These are phyloP conservation scores for Leishmania aethiopica DNA, from an alignment of 208 protist genomes.

Conservation along the genomic window DNA sequence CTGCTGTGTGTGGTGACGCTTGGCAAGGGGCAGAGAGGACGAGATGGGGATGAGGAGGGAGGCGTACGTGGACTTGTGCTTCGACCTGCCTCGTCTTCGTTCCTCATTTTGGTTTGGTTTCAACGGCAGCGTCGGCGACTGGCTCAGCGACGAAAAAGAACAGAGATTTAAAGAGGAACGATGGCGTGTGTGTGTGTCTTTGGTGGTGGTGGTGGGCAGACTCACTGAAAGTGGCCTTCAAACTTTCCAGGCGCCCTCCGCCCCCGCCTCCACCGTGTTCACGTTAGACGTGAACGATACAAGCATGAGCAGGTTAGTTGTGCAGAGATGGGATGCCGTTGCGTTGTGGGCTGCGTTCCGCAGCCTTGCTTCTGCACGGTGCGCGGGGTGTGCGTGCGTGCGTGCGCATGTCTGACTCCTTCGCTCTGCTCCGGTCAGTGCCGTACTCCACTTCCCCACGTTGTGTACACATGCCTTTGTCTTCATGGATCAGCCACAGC, in stretches of 20 bases:
- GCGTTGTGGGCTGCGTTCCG: not conserved
- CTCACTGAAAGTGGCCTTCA: not conserved
- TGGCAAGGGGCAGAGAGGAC: not conserved
- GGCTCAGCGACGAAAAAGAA: not conserved
- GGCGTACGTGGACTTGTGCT: not conserved
- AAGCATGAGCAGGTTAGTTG: not conserved
- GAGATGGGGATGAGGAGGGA: not conserved
- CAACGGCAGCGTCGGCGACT: not conserved
- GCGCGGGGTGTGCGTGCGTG: not conserved
- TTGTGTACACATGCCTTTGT: not conserved
- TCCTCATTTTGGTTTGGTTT: too few species aligned
- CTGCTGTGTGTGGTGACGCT: not conserved
- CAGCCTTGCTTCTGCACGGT: not conserved
- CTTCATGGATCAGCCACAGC: not conserved
- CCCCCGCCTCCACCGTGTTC: not conserved
- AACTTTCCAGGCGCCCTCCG: not conserved
- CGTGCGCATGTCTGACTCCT: not conserved
- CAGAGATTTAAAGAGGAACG: not conserved
- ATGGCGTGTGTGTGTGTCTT: not conserved
- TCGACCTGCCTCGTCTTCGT: not conserved
- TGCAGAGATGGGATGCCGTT: not conserved
- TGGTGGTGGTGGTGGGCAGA: not conserved
- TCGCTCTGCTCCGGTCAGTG: not conserved
- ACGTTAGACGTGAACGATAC: not conserved
- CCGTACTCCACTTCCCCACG: not conserved